Evolutionary conservation across 73 alveolate genomes (phyloP).

Genomic region (Diophrys sp.): DNA sequence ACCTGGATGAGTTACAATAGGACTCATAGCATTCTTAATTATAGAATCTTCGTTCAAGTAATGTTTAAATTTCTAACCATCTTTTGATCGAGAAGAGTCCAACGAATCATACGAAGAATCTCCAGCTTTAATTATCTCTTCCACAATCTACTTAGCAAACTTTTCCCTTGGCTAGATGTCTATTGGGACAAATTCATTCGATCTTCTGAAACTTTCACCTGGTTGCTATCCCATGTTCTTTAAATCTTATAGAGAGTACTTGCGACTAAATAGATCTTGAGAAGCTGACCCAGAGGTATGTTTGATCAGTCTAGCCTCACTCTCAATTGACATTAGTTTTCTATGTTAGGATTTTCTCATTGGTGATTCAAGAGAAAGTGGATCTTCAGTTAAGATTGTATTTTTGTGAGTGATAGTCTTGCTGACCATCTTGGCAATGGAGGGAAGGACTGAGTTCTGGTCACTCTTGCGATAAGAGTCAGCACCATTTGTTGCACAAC

Average conservation of each 20-base stretch:
- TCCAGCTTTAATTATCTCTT: not conserved
- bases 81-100: too few relatives aligned
- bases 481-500: not conserved
- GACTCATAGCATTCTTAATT: not conserved
- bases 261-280: not conserved
- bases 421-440: too few relatives aligned
- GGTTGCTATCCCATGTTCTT: not conserved
- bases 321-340: not conserved
- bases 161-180: not conserved
- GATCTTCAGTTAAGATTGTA: not conserved
- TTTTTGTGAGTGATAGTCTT: too few relatives aligned
- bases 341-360: too few relatives aligned
- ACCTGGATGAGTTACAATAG: not conserved
- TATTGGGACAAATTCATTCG: not conserved
- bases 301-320: not conserved
- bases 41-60: not conserved
- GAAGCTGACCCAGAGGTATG: not conserved
- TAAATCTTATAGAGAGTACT: not conserved
- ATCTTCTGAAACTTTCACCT: too few relatives aligned
- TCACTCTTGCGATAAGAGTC: too few relatives aligned
- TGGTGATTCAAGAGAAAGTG: not conserved
- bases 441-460: too few relatives aligned
- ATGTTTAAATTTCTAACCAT: too few relatives aligned
- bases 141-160: not conserved
- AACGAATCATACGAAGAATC: too few relatives aligned